Evolutionary conservation across 2,329 filamentous ascomycete species (phyloP), one percentile per base, ranked within the genome.

Genomic region (Cladosporium sp.): DNA sequence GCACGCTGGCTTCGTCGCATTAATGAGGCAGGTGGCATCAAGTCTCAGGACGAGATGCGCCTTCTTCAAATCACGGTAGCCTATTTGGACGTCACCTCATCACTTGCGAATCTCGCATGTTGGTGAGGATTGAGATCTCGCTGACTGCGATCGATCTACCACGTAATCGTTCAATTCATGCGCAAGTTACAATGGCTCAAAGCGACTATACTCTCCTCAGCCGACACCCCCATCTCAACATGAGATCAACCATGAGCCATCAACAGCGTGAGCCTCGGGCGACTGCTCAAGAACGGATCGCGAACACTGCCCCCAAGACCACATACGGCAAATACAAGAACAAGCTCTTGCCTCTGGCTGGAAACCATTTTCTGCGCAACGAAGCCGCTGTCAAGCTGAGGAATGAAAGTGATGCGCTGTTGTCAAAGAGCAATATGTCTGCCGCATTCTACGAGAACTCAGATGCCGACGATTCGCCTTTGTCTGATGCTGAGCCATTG

Each of bases 391-490:
- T 54, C 22, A 4, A 27, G 9, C 22, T 5, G 9, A 4, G 22
- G 22, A 4, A 27, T 27, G n/a, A n/a, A 27, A 27, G 22, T 27
- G 22, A 9, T 27, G 22, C 9, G 22, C 22, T 9, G 4, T 4
- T 5, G 9, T 27, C 22, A 4, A 27, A 27, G 22, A 27, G 22
- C 22, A 27, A 4, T 5, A 4, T 27, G 4, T 4, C 22, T 27
- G 9, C 22, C 9, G 4, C 22, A 4, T 4, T 4, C 9, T 27
- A 27, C 22, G 22, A 27, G 22, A 27, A 4, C n/a, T 50, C 51
- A n/a, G 54, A 55, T 19, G 49, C 60, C 36, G 58, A 63, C 7
- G 61, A 64, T 29, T 59, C 63, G 1, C 59, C 59, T 19, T 50
- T 66, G 11, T 66, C 61, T 11, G 61, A 64, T 51, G 59, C 48